phyloP scores from a whole-genome alignment of 257 asterid species.

The Ajuga chamaepitys region DNA sequence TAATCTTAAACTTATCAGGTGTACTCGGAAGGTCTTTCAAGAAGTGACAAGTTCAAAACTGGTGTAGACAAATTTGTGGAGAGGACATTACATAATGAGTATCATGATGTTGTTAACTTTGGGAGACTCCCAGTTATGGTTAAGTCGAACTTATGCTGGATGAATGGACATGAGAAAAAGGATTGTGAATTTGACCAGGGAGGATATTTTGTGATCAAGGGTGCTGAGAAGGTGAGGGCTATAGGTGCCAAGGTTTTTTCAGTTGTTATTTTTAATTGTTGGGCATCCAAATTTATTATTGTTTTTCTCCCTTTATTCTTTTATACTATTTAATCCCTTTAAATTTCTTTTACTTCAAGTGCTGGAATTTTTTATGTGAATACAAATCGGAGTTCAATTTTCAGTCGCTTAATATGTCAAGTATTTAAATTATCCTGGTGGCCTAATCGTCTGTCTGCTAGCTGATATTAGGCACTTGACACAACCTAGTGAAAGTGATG shows the following conservation, averaged over 20 bases:
- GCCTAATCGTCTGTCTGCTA: not conserved
- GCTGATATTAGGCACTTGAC: not conserved
- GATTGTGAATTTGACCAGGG: constrained; percentile 90
- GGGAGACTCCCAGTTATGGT: constrained; percentile 97
- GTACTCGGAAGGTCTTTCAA: constrained; percentile 45
- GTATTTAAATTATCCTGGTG: not conserved
- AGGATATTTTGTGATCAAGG: constrained; percentile 87
- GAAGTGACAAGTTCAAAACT: constrained; percentile 79
- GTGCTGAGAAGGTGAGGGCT: constrained; percentile 84
- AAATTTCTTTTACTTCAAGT: not conserved
- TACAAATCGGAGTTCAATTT: not conserved
- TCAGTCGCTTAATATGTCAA: not conserved
- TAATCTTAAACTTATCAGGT: constrained; percentile 40
- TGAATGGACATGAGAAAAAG: constrained; percentile 36
- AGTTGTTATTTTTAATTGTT: not conserved
- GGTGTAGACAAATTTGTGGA: constrained; percentile 48
- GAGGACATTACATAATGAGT: constrained; percentile 35
- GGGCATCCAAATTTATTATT: not conserved
- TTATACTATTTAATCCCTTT: not conserved
- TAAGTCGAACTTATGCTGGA: constrained; percentile 71
- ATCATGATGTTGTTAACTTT: constrained; percentile 24
- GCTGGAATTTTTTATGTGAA: not conserved
- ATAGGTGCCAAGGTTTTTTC: constrained; percentile 1
- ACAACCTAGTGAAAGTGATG: not conserved
- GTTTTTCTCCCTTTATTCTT: not conserved